Percentiles rank a stretch among this genome's conserved stretches.
Conservation (phyloP, 768 basidiomycete genomes). For the Saitozyma podzolica region DNA sequence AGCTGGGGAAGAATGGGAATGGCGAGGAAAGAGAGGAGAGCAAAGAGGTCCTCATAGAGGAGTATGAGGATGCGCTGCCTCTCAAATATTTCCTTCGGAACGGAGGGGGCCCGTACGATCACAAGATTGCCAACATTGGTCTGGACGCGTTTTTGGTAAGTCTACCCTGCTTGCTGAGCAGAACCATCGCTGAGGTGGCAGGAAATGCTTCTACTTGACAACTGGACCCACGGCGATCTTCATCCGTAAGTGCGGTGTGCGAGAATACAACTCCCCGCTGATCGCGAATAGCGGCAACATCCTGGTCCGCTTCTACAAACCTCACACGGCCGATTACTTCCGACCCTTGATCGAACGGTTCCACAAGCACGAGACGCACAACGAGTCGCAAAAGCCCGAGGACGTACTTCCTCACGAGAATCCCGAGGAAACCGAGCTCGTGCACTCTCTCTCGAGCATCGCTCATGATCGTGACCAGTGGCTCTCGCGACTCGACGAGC, state of each 20-base stretch:
- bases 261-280: background rate
- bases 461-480: slow-evolving; percentile 62
- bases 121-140: slow-evolving; percentile 84
- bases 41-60: slow-evolving; percentile 78
- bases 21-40: slow-evolving; percentile 26
- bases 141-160: slow-evolving; percentile 91
- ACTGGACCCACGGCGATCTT: slow-evolving; percentile 77
- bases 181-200: slow-evolving; percentile 46
- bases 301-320: slow-evolving; percentile 92
- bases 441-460: slow-evolving; percentile 68
- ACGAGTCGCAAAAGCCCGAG: slow-evolving; percentile 6
- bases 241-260: slow-evolving; percentile 48
- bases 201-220: slow-evolving; percentile 98
- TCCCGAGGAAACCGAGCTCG: slow-evolving; percentile 56
- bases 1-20: slow-evolving; percentile 68
- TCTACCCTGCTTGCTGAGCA: background rate
- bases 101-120: slow-evolving; percentile 89
- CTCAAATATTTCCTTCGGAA: slow-evolving; percentile 81
- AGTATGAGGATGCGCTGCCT: slow-evolving; percentile 88
- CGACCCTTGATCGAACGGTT: slow-evolving; percentile 64
- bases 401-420: background rate
- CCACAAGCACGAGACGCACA: slow-evolving; percentile 51
- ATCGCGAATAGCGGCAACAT: slow-evolving; percentile 68
- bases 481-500: slow-evolving; percentile 65
- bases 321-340: slow-evolving; percentile 66